Evolutionary conservation across 441 rosid species (phyloP), one percentile per base, ranked within the genome.

Genomic region (Daphne laureola): DNA sequence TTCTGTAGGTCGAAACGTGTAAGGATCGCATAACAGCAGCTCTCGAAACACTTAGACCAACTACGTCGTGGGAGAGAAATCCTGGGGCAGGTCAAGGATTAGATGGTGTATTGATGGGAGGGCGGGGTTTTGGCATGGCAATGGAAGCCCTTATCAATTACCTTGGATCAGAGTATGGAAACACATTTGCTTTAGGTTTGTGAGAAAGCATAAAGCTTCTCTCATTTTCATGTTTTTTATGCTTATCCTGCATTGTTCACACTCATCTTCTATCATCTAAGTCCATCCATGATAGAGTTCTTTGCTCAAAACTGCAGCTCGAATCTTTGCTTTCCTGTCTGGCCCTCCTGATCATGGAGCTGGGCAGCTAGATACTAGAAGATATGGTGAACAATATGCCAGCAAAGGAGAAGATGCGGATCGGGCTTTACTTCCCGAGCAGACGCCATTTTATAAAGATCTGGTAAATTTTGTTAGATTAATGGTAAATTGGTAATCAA

Each of bases 261-360:
- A 50, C 31, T 43, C 11, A 8, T 31, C 38, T 31, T 31, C 38
- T 31, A 31, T 31, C 9, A 31, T 31, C 38, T 31, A 31, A 4
- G 38, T 31, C 53, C 63, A 23, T 26, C 36, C 51, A 53, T 52
- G 46, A 5, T 61, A 46, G 49, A 53, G 65, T 59, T 58, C 59
- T 55, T 68, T 73, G 62, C 26, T 51, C 60, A 17, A 71, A 18
- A 57, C 41, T 79, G 83, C 90, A 94, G 99, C 97, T 62, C 86
- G 97, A 76, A 90, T 90, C 43, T 94, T 85, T 73, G 86, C 95
- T 59, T 90, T 87, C 71, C 53, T 90, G 42, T 94, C 99, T 56
- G 99, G 99, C 63, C 95, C 95, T 74, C 99, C 98, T 72, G 98
- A 93, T 78, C 80, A 85, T 68, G 99, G 99, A 58, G 89, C 86